Conservation (phyloP, 345 rosid genomes). For the Trapa incisa region DNA sequence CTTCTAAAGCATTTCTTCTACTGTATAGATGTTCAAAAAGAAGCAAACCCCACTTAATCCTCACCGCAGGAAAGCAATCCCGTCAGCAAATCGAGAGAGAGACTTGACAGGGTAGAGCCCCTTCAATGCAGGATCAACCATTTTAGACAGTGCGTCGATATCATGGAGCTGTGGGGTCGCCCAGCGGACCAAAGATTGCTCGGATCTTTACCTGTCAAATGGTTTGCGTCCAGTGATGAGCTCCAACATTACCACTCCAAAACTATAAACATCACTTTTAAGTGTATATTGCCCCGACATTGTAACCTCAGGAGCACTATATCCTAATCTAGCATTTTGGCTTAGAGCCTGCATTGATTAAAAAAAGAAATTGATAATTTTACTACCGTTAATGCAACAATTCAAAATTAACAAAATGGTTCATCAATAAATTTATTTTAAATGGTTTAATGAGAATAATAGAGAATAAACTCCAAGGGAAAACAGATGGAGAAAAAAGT, state of each 20-base stretch:
- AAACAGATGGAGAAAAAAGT: no score
- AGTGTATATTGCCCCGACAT: slow-evolving; percentile 87
- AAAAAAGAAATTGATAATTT: background rate
- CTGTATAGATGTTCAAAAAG: no score
- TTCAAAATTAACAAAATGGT: no score
- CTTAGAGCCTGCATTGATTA: slow-evolving; percentile 47
- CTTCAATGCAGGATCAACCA: slow-evolving; percentile 90
- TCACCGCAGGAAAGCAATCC: slow-evolving; percentile 34
- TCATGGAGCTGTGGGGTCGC: slow-evolving; percentile 99
- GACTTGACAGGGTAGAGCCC: slow-evolving; percentile 97
- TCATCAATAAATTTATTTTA: no score
- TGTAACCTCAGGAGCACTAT: slow-evolving; percentile 82
- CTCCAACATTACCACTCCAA: slow-evolving; percentile 97
- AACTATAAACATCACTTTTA: slow-evolving; percentile 87
- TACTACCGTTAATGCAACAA: no score
- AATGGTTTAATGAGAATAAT: no score
- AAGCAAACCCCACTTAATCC: no score
- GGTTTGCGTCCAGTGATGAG: slow-evolving; percentile 97
- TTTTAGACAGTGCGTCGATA: slow-evolving; percentile 81
- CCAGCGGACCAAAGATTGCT: slow-evolving; percentile 97
- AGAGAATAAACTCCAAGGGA: no score
- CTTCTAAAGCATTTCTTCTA: no score
- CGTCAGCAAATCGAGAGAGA: slow-evolving; percentile 96
- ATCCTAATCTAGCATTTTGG: slow-evolving; percentile 56
- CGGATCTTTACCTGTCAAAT: slow-evolving; percentile 84